Conservation (phyloP, 306 rosid genomes). For the Elaeagnus macrophylla region DNA sequence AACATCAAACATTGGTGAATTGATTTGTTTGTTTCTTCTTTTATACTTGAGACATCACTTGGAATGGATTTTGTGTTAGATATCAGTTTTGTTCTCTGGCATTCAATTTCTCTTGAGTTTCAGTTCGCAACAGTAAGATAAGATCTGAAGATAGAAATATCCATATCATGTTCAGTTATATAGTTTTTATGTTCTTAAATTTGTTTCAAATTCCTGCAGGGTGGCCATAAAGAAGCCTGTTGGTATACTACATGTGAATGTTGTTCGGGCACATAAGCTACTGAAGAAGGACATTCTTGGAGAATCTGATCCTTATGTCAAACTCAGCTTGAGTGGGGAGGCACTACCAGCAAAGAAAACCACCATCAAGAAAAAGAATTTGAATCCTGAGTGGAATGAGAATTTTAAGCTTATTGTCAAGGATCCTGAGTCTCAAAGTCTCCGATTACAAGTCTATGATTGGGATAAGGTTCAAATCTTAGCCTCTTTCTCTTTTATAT, state of each 20-base stretch:
- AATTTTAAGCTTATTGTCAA: slow-evolving; percentile 68
- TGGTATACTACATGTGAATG: slow-evolving; percentile 81
- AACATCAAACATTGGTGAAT: too few species aligned
- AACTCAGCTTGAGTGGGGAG: slow-evolving; percentile 64
- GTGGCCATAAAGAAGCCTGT: slow-evolving; percentile 71
- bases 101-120: too few species aligned
- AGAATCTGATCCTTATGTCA: slow-evolving; percentile 91
- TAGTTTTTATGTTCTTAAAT: neutral
- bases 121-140: too few species aligned
- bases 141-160: too few species aligned
- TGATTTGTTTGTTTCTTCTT: too few species aligned
- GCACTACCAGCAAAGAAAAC: slow-evolving; percentile 69
- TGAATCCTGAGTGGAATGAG: slow-evolving; percentile 93
- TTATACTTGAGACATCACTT: too few species aligned
- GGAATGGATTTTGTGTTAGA: too few species aligned
- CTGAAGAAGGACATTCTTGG: slow-evolving; percentile 83
- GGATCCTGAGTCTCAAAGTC: slow-evolving; percentile 73
- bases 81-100: neutral
- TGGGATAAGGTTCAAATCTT: slow-evolving; percentile 80
- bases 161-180: too few species aligned
- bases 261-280: slow-evolving; percentile 69
- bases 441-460: slow-evolving; percentile 71
- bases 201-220: slow-evolving; percentile 24
- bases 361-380: slow-evolving; percentile 59
- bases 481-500: slow-evolving; percentile 1